Evolutionary conservation across 371 early-diverging fungal genomes (phyloP).

Genomic region (Apophysomyces elegans): DNA sequence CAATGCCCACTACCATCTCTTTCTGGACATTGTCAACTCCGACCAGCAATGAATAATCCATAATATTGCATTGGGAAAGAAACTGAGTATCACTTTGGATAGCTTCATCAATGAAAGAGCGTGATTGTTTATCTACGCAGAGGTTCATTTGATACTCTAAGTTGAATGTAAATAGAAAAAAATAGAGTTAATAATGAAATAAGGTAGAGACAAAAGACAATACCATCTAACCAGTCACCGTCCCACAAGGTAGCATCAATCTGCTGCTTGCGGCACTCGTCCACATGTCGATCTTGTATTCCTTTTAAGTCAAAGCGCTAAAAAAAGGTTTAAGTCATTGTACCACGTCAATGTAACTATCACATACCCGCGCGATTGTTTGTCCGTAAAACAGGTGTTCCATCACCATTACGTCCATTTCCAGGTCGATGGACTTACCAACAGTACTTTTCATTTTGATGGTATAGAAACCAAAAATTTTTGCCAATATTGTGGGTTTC

Average conservation of each 20-base stretch:
- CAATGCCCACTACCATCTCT: constrained; percentile 90
- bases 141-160: constrained; percentile 36
- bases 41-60: constrained; percentile 93
- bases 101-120: constrained; percentile 73
- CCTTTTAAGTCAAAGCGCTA: constrained; percentile 94
- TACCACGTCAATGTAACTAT: neutral
- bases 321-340: constrained; percentile 12
- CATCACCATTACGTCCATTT: constrained; percentile 94
- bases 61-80: constrained; percentile 82
- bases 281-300: constrained; percentile 61
- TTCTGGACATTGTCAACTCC: constrained; percentile 81
- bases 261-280: constrained; percentile 38
- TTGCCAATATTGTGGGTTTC: constrained; percentile 83
- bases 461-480: constrained; percentile 92
- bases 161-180: neutral
- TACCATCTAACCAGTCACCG: constrained; percentile 71
- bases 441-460: constrained; percentile 73
- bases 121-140: constrained; percentile 72
- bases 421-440: constrained; percentile 64
- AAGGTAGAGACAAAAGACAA: constrained; percentile 1
- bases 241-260: constrained; percentile 65
- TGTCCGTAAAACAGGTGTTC: constrained; percentile 89
- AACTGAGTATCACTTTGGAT: constrained; percentile 87
- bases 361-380: constrained; percentile 61
- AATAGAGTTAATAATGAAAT: neutral